These are phyloP conservation scores for Phaeosphaeria sp. DNA, from an alignment of 2,329 filamentous ascomycete genomes.

Conservation along the genomic window DNA sequence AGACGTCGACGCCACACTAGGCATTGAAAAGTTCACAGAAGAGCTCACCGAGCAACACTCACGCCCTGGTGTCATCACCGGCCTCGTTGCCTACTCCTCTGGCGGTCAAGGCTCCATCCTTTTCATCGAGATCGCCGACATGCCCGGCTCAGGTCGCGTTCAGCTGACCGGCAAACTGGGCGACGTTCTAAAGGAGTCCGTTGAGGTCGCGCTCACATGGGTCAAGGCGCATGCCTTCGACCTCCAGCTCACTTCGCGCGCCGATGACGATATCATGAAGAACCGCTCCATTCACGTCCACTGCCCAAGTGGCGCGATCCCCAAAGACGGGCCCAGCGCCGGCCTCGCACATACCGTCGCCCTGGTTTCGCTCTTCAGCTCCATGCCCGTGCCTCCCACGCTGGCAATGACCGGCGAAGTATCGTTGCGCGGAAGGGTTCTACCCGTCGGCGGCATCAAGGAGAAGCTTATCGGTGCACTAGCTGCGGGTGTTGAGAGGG, in stretches of 20 bases:
- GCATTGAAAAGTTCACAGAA: conserved; percentile 92
- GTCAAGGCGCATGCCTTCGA: conserved; percentile 96
- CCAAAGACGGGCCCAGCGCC: conserved; percentile 85
- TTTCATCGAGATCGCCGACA: conserved; percentile 97
- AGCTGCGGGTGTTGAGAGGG: conserved; percentile 91
- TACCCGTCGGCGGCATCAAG: conserved; percentile 96
- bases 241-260: conserved; percentile 80
- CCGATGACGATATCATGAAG: conserved; percentile 93
- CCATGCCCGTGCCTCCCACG: conserved; percentile 81
- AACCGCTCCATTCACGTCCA: conserved; percentile 93
- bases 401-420: conserved; percentile 91
- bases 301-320: conserved; percentile 91
- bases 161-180: conserved; percentile 96
- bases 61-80: conserved; percentile 91
- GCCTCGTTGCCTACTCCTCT: conserved; percentile 90
- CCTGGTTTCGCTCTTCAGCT: conserved; percentile 82
- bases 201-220: conserved; percentile 95
- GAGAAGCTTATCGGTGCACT: conserved; percentile 97
- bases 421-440: conserved; percentile 84
- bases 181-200: conserved; percentile 94
- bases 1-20: conserved; percentile 88
- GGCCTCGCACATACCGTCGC: conserved; percentile 94
- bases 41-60: conserved; percentile 86
- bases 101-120: conserved; percentile 92
- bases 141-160: conserved; percentile 90